A percentile compares a stretch with the other conserved stretches of the same genome.
These are phyloP conservation scores for Skeletonema marinoi DNA, from an alignment of 108 stramenopile species.

Conservation along the genomic window DNA sequence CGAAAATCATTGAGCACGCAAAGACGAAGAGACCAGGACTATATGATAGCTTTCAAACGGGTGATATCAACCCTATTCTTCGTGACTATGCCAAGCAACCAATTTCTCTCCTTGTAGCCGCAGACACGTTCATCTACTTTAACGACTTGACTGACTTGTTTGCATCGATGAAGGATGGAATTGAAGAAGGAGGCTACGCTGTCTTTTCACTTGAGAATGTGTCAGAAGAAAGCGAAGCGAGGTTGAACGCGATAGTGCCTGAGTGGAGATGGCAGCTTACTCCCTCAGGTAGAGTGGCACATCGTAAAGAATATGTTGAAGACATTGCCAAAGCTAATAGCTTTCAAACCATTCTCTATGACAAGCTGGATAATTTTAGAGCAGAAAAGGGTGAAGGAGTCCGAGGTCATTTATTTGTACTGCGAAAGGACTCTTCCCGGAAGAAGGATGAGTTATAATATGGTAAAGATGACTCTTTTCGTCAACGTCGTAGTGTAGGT, in stretches of 20 bases:
- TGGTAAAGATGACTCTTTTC: background rate
- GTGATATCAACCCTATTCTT: conserved; percentile 63
- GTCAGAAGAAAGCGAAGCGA: conserved; percentile 43
- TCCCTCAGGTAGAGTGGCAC: conserved; percentile 72
- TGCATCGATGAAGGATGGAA: conserved; percentile 57
- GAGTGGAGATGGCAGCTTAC: conserved; percentile 83
- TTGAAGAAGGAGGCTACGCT: conserved; percentile 53
- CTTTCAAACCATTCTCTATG: conserved; percentile 60
- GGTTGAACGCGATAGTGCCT: conserved; percentile 60
- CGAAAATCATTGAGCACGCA: conserved; percentile 66
- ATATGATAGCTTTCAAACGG: conserved; percentile 62
- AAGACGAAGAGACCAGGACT: conserved; percentile 60
- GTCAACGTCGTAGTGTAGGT: background rate
- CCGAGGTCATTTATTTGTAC: conserved; percentile 64
- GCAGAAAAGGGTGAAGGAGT: conserved; percentile 64
- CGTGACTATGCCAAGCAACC: conserved; percentile 38
- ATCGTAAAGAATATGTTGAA: conserved; percentile 63
- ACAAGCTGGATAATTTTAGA: conserved; percentile 63
- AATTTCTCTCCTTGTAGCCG: conserved; percentile 68
- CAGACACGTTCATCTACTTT: conserved; percentile 80
- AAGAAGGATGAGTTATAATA: conserved; percentile 19
- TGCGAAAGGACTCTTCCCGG: conserved; percentile 40
- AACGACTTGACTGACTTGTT: conserved; percentile 72
- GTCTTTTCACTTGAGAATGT: conserved; percentile 81
- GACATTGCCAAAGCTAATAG: conserved; percentile 25